Conservation (phyloP, 352 stramenopile species). For the Pythium rishiriense region DNA sequence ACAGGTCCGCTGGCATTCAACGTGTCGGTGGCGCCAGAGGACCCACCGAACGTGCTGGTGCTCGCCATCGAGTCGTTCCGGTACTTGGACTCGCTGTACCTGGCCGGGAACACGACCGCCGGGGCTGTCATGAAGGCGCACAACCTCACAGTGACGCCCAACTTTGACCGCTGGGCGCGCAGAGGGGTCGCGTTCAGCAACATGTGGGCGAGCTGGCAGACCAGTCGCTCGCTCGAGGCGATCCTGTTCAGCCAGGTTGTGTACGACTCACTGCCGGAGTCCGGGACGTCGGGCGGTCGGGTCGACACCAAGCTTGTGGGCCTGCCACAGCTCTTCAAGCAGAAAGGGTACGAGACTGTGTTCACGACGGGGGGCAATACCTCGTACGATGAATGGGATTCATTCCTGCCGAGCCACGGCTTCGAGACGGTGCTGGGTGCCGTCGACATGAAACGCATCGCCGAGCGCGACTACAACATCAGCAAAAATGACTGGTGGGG, state of each 20-base stretch:
- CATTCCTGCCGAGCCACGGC: conserved; percentile 45
- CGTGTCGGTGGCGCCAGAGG: conserved; percentile 29
- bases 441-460: conserved; percentile 37
- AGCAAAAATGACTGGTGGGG: conserved; percentile 34
- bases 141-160: conserved; percentile 48
- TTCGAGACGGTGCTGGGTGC: conserved; percentile 47
- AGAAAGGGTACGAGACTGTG: conserved; percentile 47
- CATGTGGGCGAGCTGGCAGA: conserved; percentile 58
- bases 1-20: conserved; percentile 45
- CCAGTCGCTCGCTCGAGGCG: conserved; percentile 59
- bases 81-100: conserved; percentile 54
- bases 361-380: conserved; percentile 50
- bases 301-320: conserved; percentile 34
- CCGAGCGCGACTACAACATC: conserved; percentile 38
- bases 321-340: conserved; percentile 52
- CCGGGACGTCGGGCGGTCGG: conserved; percentile 39
- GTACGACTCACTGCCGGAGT: conserved; percentile 41
- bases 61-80: conserved; percentile 57
- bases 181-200: conserved; percentile 51
- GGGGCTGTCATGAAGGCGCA: conserved; percentile 11
- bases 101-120: conserved; percentile 35
- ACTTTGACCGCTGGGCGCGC: conserved; percentile 53
- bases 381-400: conserved; percentile 53
- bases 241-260: conserved; percentile 52
- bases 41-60: conserved; percentile 54